Base-by-base conservation (phyloP, 805 yeast genomes). In the Danielia reshetovae region DNA sequence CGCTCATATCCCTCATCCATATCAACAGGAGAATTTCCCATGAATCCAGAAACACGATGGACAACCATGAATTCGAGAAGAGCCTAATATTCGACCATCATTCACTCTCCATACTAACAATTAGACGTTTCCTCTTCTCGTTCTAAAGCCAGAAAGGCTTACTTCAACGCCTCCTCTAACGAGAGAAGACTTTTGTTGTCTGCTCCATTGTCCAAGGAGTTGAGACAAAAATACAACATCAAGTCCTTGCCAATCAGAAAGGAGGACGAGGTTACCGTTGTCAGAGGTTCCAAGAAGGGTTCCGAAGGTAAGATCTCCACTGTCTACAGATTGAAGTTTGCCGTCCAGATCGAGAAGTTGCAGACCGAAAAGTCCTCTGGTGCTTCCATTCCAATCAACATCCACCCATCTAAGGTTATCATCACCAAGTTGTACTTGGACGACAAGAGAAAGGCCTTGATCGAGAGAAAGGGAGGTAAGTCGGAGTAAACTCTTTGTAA, bases 111-210 rank as follows among this genome's bases (percentile, higher is more conserved):
- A 32, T 59, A 63, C 68, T 62, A 63, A 64, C 68, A 47, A 25
- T 16, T 54, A 85, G 96, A 93, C 96, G 97, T 93, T 73, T 88
- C 98, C 64, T 82, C 95, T 71, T 89, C 96, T 69, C 93, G 98
- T 81, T 85, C 95, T 74, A 93, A 93, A 84, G 79, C 97, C 72
- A 89, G 98, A 85, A 93, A 93, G 86, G 97, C 97, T 73, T 85
- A 93, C 84, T 93, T 93, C 90, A 77, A 77, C 63, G 94, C 98
- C 59, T 94, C 97, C 64, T 90, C 98, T 54, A 83, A 90, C 57
- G 86, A 76, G 65, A 86, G 97, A 77, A 86, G 97, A 77, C 75
- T 72, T 57, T 75, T 93, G 71, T 77, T 93, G 82, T 85, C 97
- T 63, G 97, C 98, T 70, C 97, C 97, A 64, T 81, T 93, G 67